These are phyloP conservation scores for Thelonectria olida DNA, from an alignment of 2,329 filamentous ascomycete genomes.

Conservation along the genomic window DNA sequence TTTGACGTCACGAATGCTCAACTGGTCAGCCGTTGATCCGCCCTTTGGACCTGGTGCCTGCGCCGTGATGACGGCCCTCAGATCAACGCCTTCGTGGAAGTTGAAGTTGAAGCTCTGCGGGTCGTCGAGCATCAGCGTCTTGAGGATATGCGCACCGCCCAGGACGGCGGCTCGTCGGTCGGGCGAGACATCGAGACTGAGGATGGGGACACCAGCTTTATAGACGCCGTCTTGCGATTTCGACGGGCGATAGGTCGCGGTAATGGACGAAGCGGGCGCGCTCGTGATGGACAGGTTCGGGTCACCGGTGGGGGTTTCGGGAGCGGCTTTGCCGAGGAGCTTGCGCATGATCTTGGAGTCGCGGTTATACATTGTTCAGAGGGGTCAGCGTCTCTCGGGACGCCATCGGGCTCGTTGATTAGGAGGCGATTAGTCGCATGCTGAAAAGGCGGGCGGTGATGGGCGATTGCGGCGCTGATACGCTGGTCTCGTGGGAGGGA, in stretches of 20 bases:
- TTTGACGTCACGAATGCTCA: constrained; percentile 71
- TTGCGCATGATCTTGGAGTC: constrained; percentile 68
- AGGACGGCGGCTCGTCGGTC: constrained; percentile 66
- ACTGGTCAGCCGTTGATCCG: constrained; percentile 60
- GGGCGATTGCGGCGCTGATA: too few relatives aligned
- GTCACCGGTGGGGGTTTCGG: constrained; percentile 57
- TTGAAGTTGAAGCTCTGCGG: constrained; percentile 47
- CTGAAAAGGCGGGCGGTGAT: not conserved
- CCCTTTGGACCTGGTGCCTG: constrained; percentile 52
- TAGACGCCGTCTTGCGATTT: constrained; percentile 66
- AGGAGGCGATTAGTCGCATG: constrained; percentile 31
- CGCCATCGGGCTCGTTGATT: constrained; percentile 44
- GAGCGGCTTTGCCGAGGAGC: constrained; percentile 63
- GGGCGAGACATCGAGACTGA: constrained; percentile 66
- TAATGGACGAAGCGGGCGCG: constrained; percentile 50
- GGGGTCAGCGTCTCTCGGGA: constrained; percentile 39
- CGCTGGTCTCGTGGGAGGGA: not conserved
- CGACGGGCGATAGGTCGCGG: constrained; percentile 57
- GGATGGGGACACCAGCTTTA: constrained; percentile 60
- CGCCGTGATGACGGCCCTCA: constrained; percentile 64
- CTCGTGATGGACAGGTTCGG: constrained; percentile 53
- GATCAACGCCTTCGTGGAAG: constrained; percentile 65
- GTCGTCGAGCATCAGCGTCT: constrained; percentile 66
- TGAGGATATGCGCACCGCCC: constrained; percentile 67
- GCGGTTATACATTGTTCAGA: constrained; percentile 59